Percentiles rank a stretch among this genome's conserved stretches.
phyloP scores from a whole-genome alignment of 768 basidiomycete species.

The Russula sp. region DNA sequence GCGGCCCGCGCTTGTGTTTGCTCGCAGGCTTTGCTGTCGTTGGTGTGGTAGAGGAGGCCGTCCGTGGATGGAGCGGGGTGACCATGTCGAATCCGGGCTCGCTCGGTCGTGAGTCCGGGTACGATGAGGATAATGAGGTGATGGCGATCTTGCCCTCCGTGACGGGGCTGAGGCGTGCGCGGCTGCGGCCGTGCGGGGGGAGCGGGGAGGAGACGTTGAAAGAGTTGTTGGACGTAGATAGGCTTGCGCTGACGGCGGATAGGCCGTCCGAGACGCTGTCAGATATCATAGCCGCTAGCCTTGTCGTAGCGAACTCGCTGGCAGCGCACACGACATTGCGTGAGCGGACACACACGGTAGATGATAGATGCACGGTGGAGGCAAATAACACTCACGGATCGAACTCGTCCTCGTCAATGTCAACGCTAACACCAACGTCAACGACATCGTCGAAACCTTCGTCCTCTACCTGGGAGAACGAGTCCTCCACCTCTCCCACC shows the following conservation, averaged over 20 bases:
- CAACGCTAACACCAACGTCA: slow-evolving; percentile 43
- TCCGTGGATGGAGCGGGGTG: slow-evolving; percentile 32
- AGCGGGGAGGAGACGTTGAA: slow-evolving; percentile 47
- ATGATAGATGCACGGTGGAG: neutral
- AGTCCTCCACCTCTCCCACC: slow-evolving; percentile 41
- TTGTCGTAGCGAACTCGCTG: slow-evolving; percentile 65
- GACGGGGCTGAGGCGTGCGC: slow-evolving; percentile 55
- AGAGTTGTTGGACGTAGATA: slow-evolving; percentile 49
- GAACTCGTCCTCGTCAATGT: slow-evolving; percentile 61
- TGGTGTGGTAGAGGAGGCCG: slow-evolving; percentile 13
- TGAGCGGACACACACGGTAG: neutral
- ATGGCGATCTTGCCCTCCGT: slow-evolving; percentile 16
- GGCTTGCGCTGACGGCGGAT: slow-evolving; percentile 49
- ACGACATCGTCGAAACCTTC: slow-evolving; percentile 44
- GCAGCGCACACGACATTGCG: neutral
- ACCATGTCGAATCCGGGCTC: slow-evolving; percentile 52
- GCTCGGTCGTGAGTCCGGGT: slow-evolving; percentile 27
- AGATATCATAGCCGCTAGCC: slow-evolving; percentile 41
- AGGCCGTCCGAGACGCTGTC: slow-evolving; percentile 57
- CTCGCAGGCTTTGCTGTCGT: neutral
- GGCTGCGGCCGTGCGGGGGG: slow-evolving; percentile 31
- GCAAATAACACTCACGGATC: slow-evolving; percentile 54
- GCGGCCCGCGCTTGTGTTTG: slow-evolving; percentile 19
- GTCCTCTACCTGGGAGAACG: slow-evolving; percentile 36
- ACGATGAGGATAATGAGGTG: neutral